phyloP scores from a whole-genome alignment of 192 early-diverging fungal species.

The Coemansia sp. region DNA sequence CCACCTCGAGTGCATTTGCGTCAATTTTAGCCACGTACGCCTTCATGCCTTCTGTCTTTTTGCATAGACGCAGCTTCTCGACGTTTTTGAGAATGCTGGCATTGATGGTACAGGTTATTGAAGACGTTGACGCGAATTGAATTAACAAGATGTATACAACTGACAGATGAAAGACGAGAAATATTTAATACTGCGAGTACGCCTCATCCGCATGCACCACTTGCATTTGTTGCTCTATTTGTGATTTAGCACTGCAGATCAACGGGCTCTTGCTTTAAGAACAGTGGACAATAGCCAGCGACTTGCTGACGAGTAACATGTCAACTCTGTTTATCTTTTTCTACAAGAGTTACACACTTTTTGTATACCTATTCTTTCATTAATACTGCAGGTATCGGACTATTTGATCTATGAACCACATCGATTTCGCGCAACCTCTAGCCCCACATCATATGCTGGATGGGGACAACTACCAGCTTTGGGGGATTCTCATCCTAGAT shows the following conservation, averaged over 20 bases:
- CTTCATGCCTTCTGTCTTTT: slow-evolving; percentile 16
- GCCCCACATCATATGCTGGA: not conserved
- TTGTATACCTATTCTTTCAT: not conserved
- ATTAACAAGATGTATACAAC: not conserved
- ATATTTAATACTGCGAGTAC: not conserved
- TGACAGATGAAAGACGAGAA: too few species aligned
- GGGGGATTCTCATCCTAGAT: not conserved
- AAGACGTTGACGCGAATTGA: slow-evolving; percentile 6
- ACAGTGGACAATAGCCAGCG: too few species aligned
- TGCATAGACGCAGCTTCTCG: slow-evolving; percentile 29
- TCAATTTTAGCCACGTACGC: slow-evolving; percentile 59
- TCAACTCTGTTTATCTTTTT: too few species aligned
- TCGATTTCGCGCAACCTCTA: not conserved
- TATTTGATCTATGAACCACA: not conserved
- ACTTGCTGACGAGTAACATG: too few species aligned
- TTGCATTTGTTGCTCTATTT: not conserved
- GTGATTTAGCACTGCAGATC: not conserved
- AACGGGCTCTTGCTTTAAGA: not conserved
- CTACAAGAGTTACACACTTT: too few species aligned
- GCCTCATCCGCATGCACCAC: not conserved
- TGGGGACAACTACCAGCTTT: not conserved
- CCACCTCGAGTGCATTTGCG: slow-evolving; percentile 50
- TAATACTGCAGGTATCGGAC: not conserved
- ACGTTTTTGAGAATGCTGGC: slow-evolving; percentile 19
- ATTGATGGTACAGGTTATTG: slow-evolving; percentile 30